Evolutionary conservation across 306 rosid species (phyloP).

Genomic region (Arachis stenosperma): DNA sequence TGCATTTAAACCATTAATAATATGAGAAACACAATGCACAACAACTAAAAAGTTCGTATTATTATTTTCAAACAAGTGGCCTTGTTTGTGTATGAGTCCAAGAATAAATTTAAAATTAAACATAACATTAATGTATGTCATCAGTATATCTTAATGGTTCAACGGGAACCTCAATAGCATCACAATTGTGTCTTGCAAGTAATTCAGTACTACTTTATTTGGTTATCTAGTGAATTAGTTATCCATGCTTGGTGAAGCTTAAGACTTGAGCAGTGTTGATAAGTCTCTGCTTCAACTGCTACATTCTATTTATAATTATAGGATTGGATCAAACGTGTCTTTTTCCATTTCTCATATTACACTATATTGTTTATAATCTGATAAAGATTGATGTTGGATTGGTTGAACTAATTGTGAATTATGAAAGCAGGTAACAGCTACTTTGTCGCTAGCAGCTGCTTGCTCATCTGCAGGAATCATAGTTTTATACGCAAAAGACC

Average conservation of each 20-base stretch:
- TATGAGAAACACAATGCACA: no score
- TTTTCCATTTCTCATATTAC: neutral
- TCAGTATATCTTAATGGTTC: neutral
- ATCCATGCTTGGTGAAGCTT: constrained; percentile 15
- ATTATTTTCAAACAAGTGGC: neutral
- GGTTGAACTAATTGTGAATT: constrained; percentile 26
- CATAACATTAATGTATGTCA: neutral
- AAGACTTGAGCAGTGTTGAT: constrained; percentile 1
- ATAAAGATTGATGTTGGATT: constrained; percentile 1
- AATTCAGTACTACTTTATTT: neutral
- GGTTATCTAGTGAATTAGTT: constrained; percentile 9
- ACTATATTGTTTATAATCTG: constrained; percentile 1
- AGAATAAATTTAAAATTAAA: no score
- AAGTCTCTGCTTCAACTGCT: neutral
- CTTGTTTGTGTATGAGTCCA: neutral
- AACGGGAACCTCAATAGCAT: neutral
- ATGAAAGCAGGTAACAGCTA: constrained; percentile 80
- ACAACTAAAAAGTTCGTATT: no score
- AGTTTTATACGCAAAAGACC: constrained; percentile 64
- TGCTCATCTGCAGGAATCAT: constrained; percentile 85
- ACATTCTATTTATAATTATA: neutral
- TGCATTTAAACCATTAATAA: no score
- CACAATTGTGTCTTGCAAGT: neutral
- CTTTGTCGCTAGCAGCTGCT: constrained; percentile 89
- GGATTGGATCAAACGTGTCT: neutral